Conservation (phyloP, 1,284 basidiomycete genomes). For the Ustilago cynodontis region DNA sequence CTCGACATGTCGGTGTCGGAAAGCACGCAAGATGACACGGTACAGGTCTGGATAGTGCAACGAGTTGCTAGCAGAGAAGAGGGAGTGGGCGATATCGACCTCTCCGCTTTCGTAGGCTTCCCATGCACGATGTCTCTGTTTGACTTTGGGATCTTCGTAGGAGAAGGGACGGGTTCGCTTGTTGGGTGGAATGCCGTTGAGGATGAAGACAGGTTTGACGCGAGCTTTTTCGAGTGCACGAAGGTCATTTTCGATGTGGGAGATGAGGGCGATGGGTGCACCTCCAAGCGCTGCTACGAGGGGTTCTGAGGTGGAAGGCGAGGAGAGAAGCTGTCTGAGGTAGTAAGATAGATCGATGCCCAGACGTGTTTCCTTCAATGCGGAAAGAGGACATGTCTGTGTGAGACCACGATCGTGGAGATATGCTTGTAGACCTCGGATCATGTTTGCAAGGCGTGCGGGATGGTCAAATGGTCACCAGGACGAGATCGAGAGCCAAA, state of each 20-base stretch:
- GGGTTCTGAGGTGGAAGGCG: conserved; percentile 82
- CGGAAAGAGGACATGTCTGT: conserved; percentile 83
- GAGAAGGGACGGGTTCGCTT: conserved; percentile 60
- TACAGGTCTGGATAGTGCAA: conserved; percentile 81
- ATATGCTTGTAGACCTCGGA: conserved; percentile 50
- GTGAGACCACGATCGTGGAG: conserved; percentile 86
- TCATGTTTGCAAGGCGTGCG: conserved; percentile 25
- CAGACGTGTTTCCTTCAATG: conserved; percentile 89
- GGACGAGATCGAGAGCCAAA: background rate
- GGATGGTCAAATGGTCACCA: conserved; percentile 1
- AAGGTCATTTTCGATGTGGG: conserved; percentile 89
- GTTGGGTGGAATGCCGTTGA: conserved; percentile 76
- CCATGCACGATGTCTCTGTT: conserved; percentile 63
- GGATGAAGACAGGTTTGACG: conserved; percentile 98
- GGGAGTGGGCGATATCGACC: conserved; percentile 84
- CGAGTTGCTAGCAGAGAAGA: conserved; percentile 81
- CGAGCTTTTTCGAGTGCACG: conserved; percentile 87
- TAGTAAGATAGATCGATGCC: conserved; percentile 97
- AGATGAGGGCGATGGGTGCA: conserved; percentile 77
- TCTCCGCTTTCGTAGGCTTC: conserved; percentile 67
- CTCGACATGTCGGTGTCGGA: conserved; percentile 94
- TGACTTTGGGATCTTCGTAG: conserved; percentile 64
- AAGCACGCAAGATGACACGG: conserved; percentile 89
- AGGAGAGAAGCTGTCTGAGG: conserved; percentile 82
- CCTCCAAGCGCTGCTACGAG: conserved; percentile 94